Base-by-base conservation (phyloP, 75 land plant species). In the Sequoia sempervirens region DNA sequence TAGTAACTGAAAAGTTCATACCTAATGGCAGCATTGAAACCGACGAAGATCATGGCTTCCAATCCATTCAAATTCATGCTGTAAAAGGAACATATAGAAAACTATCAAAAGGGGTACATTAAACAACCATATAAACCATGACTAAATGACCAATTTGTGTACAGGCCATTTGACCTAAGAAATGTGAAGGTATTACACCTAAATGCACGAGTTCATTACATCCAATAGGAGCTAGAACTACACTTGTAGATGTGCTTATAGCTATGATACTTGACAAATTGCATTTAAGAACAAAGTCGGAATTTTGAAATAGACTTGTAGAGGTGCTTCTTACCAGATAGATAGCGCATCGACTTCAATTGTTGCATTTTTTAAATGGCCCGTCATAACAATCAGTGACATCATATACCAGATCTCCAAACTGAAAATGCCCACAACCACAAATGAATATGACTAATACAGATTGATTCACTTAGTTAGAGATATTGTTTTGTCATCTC, bases 61-160 rank as follows among this genome's bases (percentile, higher is more conserved):
- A 90, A 91, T 10, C 90, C 92, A 85, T 91, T 88, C 6, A 93
- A 83, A 79, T 88, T 93, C 94, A 91, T 93, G 89, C 92, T 93
- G 87, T 66, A 85, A 86, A 15, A 81, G 32, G 40, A 43, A 34
- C 30, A 28, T 17, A 18, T 4, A 4, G 2, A 61, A 2, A 61
- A 61, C 66, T 23, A 0, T 23, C n/a, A 61, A 61, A 61, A 23
- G 1, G 23, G 66, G n/a, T 61, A 12, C 53, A 47, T 56, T 56
- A 3, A 56, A 58, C 26, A 5, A 6, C 26, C 13, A 50, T 2
- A 50, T 13, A 50, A 1, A 50, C 13, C 53, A 50, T 50, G 14
- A 50, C 0, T 50, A 50, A 1, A 50, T 13, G 53, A 1, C 14
- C 53, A 11, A 50, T 50, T 13, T 50, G 53, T 50, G 53, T 50